Conservation (phyloP, 2,329 filamentous ascomycete species). For the Aureobasidium sp. region DNA sequence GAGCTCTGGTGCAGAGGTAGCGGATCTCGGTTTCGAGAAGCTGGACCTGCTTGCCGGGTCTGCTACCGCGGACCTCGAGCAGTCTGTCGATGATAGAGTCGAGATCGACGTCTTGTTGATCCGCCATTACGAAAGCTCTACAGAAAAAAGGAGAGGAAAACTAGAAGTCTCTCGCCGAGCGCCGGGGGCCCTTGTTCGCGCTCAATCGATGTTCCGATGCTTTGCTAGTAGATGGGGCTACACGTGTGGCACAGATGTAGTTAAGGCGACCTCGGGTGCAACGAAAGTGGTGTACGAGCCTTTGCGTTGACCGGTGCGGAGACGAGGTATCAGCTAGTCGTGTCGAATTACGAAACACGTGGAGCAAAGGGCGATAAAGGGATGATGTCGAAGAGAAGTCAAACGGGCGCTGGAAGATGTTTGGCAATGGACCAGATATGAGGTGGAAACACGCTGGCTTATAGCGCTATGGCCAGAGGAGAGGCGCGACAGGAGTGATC, state of each 20-base stretch:
- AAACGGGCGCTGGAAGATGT: not conserved
- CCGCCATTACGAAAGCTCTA: constrained; percentile 50
- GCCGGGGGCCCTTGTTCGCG: constrained; percentile 23
- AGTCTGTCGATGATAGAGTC: constrained; percentile 99
- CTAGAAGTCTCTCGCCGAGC: constrained; percentile 20
- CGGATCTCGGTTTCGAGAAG: constrained; percentile 93
- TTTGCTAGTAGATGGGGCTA: not conserved
- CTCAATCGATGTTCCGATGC: constrained; percentile 14
- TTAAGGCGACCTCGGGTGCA: constrained; percentile 8
- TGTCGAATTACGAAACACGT: not conserved
- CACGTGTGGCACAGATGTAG: constrained; percentile 13
- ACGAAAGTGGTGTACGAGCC: constrained; percentile 1
- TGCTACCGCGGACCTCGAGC: constrained; percentile 93
- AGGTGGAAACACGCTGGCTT: not conserved
- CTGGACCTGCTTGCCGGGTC: constrained; percentile 97
- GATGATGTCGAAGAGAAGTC: not conserved
- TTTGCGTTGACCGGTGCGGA: constrained; percentile 6
- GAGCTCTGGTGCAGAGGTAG: constrained; percentile 94
- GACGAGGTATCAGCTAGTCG: not conserved
- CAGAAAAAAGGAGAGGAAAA: constrained; percentile 8
- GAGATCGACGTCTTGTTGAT: constrained; percentile 87
- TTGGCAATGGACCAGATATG: not conserved
- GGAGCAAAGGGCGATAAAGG: not conserved
- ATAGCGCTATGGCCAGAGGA: not conserved
- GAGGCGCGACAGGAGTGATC: not conserved